Evolutionary conservation across 2,329 filamentous ascomycete species (phyloP).

Genomic region (Xylaria sp.): DNA sequence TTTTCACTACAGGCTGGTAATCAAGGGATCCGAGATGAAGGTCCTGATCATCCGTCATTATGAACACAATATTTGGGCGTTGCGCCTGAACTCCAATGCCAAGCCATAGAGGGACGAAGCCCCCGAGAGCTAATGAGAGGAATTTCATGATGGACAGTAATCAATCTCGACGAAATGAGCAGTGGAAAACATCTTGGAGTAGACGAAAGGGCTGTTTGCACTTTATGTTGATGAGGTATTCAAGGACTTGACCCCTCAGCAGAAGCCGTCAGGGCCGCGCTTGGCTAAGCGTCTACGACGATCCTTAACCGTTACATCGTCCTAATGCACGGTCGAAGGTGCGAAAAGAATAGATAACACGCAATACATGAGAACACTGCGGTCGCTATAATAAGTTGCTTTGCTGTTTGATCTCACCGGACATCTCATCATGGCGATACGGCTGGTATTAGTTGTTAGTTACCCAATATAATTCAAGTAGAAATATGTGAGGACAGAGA

Average conservation of each 20-base stretch:
- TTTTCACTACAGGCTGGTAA: slow-evolving; percentile 6
- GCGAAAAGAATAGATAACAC: not conserved
- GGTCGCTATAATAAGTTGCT: no score
- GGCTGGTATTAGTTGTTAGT: no score
- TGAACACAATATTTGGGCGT: slow-evolving; percentile 24
- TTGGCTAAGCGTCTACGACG: not conserved
- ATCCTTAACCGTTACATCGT: slow-evolving; percentile 14
- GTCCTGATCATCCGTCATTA: slow-evolving; percentile 28
- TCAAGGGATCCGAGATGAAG: slow-evolving; percentile 22
- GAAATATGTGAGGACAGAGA: no score
- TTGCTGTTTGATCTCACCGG: no score
- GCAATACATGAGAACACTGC: slow-evolving; percentile 5
- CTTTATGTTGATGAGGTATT: not conserved
- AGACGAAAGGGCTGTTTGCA: not conserved
- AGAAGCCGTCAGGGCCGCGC: no score
- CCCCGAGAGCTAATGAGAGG: not conserved
- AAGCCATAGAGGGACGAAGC: not conserved
- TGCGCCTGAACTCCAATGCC: slow-evolving; percentile 1
- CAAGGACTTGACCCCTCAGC: not conserved
- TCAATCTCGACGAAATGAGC: not conserved
- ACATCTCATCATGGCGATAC: no score
- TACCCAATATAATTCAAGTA: no score
- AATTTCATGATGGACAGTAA: not conserved
- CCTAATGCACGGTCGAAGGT: not conserved
- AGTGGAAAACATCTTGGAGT: not conserved